A percentile compares a stretch with the other conserved stretches of the same genome.
These are phyloP conservation scores for Yueomyces sp. DNA, from an alignment of 1,139 yeast genomes.

Conservation along the genomic window DNA sequence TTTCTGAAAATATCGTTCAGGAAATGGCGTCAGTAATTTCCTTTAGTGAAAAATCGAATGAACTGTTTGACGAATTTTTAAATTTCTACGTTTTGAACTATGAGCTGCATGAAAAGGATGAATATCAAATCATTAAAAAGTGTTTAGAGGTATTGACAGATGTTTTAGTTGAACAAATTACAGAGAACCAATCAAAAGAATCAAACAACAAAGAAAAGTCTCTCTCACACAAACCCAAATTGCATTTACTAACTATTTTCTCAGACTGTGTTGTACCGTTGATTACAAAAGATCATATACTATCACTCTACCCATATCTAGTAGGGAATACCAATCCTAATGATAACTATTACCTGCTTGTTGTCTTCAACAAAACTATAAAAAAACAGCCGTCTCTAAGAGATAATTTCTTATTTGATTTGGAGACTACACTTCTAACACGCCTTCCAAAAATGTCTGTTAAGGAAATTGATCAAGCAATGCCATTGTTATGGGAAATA, in stretches of 20 bases:
- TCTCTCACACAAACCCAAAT: slow-evolving; percentile 6
- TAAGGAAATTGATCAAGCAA: slow-evolving; percentile 52
- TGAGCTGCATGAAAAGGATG: slow-evolving; percentile 14
- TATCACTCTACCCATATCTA: slow-evolving; percentile 46
- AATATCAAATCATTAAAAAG: slow-evolving; percentile 11
- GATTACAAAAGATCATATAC: slow-evolving; percentile 52
- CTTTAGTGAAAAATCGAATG: slow-evolving; percentile 27
- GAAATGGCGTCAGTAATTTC: slow-evolving; percentile 30
- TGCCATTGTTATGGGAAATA: slow-evolving; percentile 53
- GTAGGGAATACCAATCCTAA: slow-evolving; percentile 31
- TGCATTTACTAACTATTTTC: slow-evolving; percentile 41
- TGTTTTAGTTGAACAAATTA: slow-evolving; percentile 18
- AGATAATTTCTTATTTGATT: slow-evolving; percentile 35
- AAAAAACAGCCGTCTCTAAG: slow-evolving; percentile 34
- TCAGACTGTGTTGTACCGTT: slow-evolving; percentile 39
- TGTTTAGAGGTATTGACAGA: slow-evolving; percentile 18
- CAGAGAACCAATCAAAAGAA: slow-evolving; percentile 17
- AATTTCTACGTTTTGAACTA: slow-evolving; percentile 29
- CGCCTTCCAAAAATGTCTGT: slow-evolving; percentile 46
- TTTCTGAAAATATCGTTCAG: slow-evolving; percentile 14
- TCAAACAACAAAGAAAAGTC: slow-evolving; percentile 7
- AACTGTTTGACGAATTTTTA: slow-evolving; percentile 34
- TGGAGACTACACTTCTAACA: slow-evolving; percentile 41
- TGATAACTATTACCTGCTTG: slow-evolving; percentile 36
- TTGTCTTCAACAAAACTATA: slow-evolving; percentile 40